Base-by-base conservation (phyloP, 2,329 filamentous ascomycete genomes). In the Xylaria sp. region DNA sequence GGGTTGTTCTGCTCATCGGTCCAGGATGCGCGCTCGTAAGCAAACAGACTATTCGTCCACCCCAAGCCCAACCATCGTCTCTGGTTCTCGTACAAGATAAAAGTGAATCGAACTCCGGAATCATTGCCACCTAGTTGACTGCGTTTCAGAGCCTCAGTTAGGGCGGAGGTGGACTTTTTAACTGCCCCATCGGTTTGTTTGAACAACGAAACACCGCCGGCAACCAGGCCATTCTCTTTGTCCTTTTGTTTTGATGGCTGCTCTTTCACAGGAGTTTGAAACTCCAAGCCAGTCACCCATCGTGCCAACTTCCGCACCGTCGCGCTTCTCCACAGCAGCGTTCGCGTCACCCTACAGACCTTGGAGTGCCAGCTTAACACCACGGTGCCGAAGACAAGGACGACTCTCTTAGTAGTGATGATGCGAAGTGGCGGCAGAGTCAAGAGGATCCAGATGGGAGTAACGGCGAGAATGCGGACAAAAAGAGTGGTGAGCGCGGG, bases 1-100 rank as follows among this genome's bases (percentile, higher is more conserved):
- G 87, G 71, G 63, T 96, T 96, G 58, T 95, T 84, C 72, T 97
- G 92, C 74, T 99, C 94, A 73, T 99, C 94, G 0, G 94, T 97
- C 93, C 94, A 99, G 0, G 92, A 82, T 1, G 88, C 83, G 48
- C 94, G 83, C 72, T 99, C 94, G 69, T 97, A 95, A 0, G 92
- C 87, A 65, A 99, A 91, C 62, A 99, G 79, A 46, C 88, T 95
- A 2, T 88, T 88, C 0, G 94, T 97, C 92, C 94, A 99, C 0
- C 94, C 94, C 10, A 99, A 82, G 1, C 92, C 93, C 3, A 99
- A 78, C 94, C 94, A 99, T 55, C 94, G 85, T 48, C 94, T 84
- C 74, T 99, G 94, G 68, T 99, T 99, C 73, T 99, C 94, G 70
- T 92, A 97, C 2, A 99, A 81, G 52, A 94, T 92, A 64, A 99